These are phyloP conservation scores for Simplicillium sp. DNA, from an alignment of 2,329 filamentous ascomycete genomes.

Conservation along the genomic window DNA sequence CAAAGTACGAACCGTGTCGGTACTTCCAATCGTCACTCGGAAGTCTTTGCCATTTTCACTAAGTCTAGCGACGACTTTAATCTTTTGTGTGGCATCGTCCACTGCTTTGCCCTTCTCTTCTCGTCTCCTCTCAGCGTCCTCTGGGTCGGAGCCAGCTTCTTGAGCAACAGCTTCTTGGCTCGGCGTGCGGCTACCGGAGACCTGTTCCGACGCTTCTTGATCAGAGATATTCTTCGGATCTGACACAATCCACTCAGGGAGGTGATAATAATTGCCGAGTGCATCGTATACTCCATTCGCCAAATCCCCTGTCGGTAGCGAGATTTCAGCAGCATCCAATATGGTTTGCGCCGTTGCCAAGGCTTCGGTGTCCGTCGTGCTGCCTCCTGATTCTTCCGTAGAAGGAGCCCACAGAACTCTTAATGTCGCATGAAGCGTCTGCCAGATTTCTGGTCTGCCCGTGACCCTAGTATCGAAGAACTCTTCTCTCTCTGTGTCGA, in stretches of 20 bases:
- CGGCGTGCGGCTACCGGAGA: too few species aligned
- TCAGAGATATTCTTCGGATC: slow-evolving; percentile 50
- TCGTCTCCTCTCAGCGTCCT: slow-evolving; percentile 28
- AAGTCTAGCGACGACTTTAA: slow-evolving; percentile 52
- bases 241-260: slow-evolving; percentile 59
- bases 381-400: slow-evolving; percentile 3
- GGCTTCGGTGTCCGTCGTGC: slow-evolving; percentile 23
- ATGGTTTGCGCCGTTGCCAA: slow-evolving; percentile 69
- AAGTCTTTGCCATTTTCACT: slow-evolving; percentile 61
- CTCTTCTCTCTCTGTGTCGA: slow-evolving; percentile 64
- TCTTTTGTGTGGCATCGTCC: slow-evolving; percentile 40
- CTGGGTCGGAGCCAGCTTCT: slow-evolving; percentile 8
- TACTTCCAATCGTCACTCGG: slow-evolving; percentile 42
- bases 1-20: slow-evolving; percentile 56
- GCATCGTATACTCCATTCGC: slow-evolving; percentile 64
- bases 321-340: slow-evolving; percentile 67
- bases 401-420: slow-evolving; percentile 56
- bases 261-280: slow-evolving; percentile 57
- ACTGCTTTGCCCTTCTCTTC: slow-evolving; percentile 53
- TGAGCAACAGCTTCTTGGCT: too few species aligned
- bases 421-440: slow-evolving; percentile 58
- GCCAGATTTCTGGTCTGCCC: slow-evolving; percentile 72
- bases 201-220: not conserved
- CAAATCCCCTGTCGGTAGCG: slow-evolving; percentile 63
- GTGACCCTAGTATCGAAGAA: slow-evolving; percentile 90